Evolutionary conservation across 2,329 filamentous ascomycete genomes (phyloP).

Genomic region (Epichloe brachyelytri): DNA sequence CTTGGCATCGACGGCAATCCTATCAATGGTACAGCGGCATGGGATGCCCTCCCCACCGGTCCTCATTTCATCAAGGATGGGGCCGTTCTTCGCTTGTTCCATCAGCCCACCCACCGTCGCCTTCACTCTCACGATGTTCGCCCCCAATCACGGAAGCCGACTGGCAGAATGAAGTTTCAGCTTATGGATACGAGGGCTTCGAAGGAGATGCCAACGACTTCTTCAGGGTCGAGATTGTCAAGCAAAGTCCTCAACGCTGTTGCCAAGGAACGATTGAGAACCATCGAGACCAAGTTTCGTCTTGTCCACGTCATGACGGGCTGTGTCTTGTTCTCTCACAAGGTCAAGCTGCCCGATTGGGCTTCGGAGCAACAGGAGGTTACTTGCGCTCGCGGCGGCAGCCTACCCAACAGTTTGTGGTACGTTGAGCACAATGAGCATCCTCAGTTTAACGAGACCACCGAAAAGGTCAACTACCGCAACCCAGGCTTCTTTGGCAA

Average conservation of each 20-base stretch:
- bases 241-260: slow-evolving; percentile 70
- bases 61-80: slow-evolving; percentile 64
- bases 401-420: slow-evolving; percentile 92
- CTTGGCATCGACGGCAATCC: slow-evolving; percentile 60
- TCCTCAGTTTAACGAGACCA: slow-evolving; percentile 56
- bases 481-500: slow-evolving; percentile 94
- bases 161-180: slow-evolving; percentile 93
- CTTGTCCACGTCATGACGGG: slow-evolving; percentile 95
- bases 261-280: slow-evolving; percentile 76
- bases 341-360: slow-evolving; percentile 97
- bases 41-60: slow-evolving; percentile 57
- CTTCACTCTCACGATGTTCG: slow-evolving; percentile 90
- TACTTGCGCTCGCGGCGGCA: slow-evolving; percentile 86
- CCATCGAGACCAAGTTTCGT: slow-evolving; percentile 93
- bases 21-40: slow-evolving; percentile 70
- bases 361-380: slow-evolving; percentile 97
- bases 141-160: slow-evolving; percentile 76
- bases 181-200: slow-evolving; percentile 95
- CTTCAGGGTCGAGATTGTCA: slow-evolving; percentile 91
- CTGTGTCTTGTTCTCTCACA: slow-evolving; percentile 93
- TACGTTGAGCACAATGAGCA: slow-evolving; percentile 89
- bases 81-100: slow-evolving; percentile 69
- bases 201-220: slow-evolving; percentile 92
- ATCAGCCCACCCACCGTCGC: slow-evolving; percentile 69
- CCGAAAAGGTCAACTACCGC: slow-evolving; percentile 92